Evolutionary conservation across 1,284 basidiomycete species (phyloP).

Genomic region (Schizophyllum commune): DNA sequence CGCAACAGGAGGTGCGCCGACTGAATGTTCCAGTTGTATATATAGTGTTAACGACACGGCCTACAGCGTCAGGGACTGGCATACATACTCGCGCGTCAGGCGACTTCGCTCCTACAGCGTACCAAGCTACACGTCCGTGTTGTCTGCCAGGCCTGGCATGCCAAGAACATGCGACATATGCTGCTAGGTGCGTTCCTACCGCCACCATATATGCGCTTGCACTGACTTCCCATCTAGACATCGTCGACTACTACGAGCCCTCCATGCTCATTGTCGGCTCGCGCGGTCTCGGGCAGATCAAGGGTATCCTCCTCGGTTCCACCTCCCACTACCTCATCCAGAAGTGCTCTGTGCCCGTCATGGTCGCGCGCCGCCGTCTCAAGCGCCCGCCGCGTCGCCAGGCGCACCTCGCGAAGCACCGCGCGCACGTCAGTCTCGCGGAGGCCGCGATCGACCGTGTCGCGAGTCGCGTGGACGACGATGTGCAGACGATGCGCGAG

Average conservation of each 20-base stretch:
- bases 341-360: conserved; percentile 86
- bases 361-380: conserved; percentile 82
- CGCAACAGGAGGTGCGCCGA: conserved; percentile 76
- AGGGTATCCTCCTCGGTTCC: conserved; percentile 93
- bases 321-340: conserved; percentile 96
- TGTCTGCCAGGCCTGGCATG: conserved; percentile 91
- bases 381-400: conserved; percentile 63
- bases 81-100: conserved; percentile 83
- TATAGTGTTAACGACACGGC: neutral
- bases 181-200: conserved; percentile 72
- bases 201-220: no score
- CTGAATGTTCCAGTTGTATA: neutral
- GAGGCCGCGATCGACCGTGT: conserved; percentile 81
- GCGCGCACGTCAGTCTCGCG: conserved; percentile 74
- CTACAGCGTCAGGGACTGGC: conserved; percentile 78
- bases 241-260: conserved; percentile 88
- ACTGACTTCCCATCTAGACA: conserved; percentile 38
- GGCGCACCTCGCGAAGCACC: conserved; percentile 58
- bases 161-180: conserved; percentile 92
- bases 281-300: conserved; percentile 82
- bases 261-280: conserved; percentile 95
- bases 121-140: conserved; percentile 84
- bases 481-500: conserved; percentile 63
- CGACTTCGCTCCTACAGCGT: conserved; percentile 82
- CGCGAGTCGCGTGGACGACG: conserved; percentile 63